Percentiles rank a stretch among this genome's conserved stretches.
These are phyloP conservation scores for Xylaria sp. DNA, from an alignment of 2,329 filamentous ascomycete genomes.

Conservation along the genomic window DNA sequence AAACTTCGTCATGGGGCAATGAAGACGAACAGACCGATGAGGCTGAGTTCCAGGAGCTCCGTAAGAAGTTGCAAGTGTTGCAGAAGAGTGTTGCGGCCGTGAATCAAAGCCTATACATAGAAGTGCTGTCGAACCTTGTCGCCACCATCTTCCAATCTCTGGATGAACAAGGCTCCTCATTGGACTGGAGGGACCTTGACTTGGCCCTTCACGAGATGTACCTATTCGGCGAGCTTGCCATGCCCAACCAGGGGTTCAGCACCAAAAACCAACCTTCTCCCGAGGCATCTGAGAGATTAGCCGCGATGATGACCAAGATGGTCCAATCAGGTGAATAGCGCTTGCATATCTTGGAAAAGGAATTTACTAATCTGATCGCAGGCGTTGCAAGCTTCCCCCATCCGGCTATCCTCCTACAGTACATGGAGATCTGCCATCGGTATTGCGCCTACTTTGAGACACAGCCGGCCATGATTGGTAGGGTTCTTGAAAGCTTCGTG, in stretches of 20 bases:
- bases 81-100: slow-evolving; percentile 91
- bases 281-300: slow-evolving; percentile 71
- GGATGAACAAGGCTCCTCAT: slow-evolving; percentile 63
- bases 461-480: slow-evolving; percentile 73
- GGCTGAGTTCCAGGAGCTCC: slow-evolving; percentile 91
- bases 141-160: slow-evolving; percentile 79
- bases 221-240: slow-evolving; percentile 88
- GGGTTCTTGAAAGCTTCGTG: slow-evolving; percentile 87
- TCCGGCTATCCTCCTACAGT: slow-evolving; percentile 87
- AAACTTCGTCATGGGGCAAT: slow-evolving; percentile 86
- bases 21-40: slow-evolving; percentile 95
- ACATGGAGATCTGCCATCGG: slow-evolving; percentile 96
- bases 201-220: slow-evolving; percentile 93
- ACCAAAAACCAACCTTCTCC: slow-evolving; percentile 77
- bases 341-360: slow-evolving; percentile 5
- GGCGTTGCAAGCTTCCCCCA: slow-evolving; percentile 82
- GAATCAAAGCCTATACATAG: slow-evolving; percentile 81
- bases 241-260: slow-evolving; percentile 81
- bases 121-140: slow-evolving; percentile 83
- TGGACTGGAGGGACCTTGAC: slow-evolving; percentile 95
- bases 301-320: slow-evolving; percentile 94
- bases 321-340: slow-evolving; percentile 71
- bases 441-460: slow-evolving; percentile 91
- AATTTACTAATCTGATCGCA: slow-evolving; percentile 35
- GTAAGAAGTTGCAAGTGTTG: slow-evolving; percentile 81